These are phyloP conservation scores for Gelatoporia subvermispora DNA, from an alignment of 768 basidiomycete genomes.

Conservation along the genomic window DNA sequence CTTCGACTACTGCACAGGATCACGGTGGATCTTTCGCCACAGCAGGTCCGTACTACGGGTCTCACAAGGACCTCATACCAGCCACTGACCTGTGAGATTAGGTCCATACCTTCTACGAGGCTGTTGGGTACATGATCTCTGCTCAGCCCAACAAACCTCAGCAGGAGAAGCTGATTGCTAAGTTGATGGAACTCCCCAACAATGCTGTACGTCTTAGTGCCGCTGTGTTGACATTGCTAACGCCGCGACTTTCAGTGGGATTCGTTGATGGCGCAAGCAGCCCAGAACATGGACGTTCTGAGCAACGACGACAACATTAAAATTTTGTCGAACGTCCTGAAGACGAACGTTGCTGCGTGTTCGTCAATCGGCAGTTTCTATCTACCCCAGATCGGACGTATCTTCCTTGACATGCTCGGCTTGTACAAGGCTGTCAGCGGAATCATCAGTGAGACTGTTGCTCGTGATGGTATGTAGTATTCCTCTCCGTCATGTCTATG, in stretches of 20 bases:
- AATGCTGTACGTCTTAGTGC: conserved; percentile 66
- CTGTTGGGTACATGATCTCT: conserved; percentile 98
- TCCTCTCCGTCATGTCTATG: not conserved
- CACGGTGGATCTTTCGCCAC: conserved; percentile 89
- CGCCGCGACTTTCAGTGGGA: conserved; percentile 67
- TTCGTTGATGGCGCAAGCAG: conserved; percentile 92
- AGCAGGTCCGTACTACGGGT: conserved; percentile 46
- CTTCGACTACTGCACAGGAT: conserved; percentile 87
- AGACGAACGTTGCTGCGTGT: conserved; percentile 97
- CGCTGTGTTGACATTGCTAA: not conserved
- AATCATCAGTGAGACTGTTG: conserved; percentile 91
- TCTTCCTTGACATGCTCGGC: conserved; percentile 97
- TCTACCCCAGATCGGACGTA: conserved; percentile 90
- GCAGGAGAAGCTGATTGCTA: conserved; percentile 91
- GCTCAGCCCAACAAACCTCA: conserved; percentile 97
- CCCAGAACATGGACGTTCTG: conserved; percentile 87
- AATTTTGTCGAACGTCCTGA: conserved; percentile 92
- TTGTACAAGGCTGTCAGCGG: conserved; percentile 96
- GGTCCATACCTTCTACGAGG: conserved; percentile 98
- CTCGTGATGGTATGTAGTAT: conserved; percentile 61
- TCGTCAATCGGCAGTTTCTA: conserved; percentile 97
- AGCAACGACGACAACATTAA: conserved; percentile 92
- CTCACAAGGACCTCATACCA: conserved; percentile 2
- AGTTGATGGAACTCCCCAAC: conserved; percentile 96
- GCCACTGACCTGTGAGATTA: conserved; percentile 13